Evolutionary conservation across 805 yeast species (phyloP).

Genomic region (Clavispora carvajalis): DNA sequence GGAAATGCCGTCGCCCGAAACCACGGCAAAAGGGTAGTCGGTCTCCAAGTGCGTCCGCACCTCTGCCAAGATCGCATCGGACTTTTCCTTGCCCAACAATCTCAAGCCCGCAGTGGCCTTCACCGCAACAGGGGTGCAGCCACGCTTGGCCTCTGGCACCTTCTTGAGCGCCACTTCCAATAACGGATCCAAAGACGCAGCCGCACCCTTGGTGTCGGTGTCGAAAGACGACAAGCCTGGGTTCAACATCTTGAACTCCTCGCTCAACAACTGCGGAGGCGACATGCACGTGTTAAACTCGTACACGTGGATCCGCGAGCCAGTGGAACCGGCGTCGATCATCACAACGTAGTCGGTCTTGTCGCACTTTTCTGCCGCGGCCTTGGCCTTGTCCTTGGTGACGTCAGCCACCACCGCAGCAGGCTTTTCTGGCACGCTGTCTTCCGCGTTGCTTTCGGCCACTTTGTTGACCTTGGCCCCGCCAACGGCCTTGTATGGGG

Average conservation of each 20-base stretch:
- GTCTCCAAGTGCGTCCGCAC: slow-evolving; percentile 71
- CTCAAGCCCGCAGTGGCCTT: slow-evolving; percentile 98
- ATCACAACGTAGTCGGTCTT: slow-evolving; percentile 72
- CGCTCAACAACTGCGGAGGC: slow-evolving; percentile 76
- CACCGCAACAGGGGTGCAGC: slow-evolving; percentile 91
- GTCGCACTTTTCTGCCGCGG: slow-evolving; percentile 17
- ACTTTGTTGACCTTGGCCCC: not conserved
- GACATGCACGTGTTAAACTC: slow-evolving; percentile 81
- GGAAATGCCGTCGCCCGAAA: slow-evolving; percentile 77
- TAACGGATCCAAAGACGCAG: slow-evolving; percentile 80
- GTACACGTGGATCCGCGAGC: slow-evolving; percentile 93
- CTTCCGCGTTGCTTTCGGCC: not conserved
- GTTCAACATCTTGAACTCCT: slow-evolving; percentile 80
- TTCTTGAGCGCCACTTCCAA: slow-evolving; percentile 67
- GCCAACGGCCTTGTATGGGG: slow-evolving; percentile 26
- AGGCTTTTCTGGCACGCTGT: not conserved
- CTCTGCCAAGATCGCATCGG: slow-evolving; percentile 64
- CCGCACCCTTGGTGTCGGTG: slow-evolving; percentile 78
- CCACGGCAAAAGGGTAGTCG: slow-evolving; percentile 90
- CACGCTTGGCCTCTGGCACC: slow-evolving; percentile 68
- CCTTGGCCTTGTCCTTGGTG: slow-evolving; percentile 3
- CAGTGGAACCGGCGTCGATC: slow-evolving; percentile 98
- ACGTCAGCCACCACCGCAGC: not conserved
- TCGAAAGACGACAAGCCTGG: slow-evolving; percentile 90
- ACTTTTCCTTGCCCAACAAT: slow-evolving; percentile 69